Evolutionary conservation across 164 flowering plant species (phyloP).

Genomic region (Paratinospora sagittata): DNA sequence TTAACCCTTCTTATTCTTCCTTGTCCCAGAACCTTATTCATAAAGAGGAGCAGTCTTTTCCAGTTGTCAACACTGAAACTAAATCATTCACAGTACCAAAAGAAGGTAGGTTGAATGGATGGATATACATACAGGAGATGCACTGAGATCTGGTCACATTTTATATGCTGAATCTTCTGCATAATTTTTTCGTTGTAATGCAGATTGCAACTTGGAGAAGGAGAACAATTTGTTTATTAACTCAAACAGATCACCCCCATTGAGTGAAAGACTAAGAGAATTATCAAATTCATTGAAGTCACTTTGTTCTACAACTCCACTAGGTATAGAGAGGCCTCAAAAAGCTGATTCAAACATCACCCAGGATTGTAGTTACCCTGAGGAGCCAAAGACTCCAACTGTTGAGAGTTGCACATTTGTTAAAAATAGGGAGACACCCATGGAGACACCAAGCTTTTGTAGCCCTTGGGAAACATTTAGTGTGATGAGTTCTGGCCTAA

Average conservation of each 20-base stretch:
- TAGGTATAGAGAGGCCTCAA: background rate
- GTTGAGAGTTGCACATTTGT: background rate
- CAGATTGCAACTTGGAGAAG: background rate
- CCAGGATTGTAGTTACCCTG: background rate
- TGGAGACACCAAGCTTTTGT: background rate
- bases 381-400: conserved; percentile 10
- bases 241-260: background rate
- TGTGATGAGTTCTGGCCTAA: conserved; percentile 1
- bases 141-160: background rate
- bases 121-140: background rate
- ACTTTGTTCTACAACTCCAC: background rate
- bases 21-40: background rate
- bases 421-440: background rate
- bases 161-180: background rate
- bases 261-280: conserved; percentile 4
- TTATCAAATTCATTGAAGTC: conserved; percentile 5
- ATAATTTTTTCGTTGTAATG: background rate
- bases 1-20: background rate
- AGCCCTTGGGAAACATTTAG: background rate
- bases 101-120: background rate
- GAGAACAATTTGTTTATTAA: background rate
- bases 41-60: background rate
- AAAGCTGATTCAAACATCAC: background rate
- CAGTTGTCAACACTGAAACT: background rate
- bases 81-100: background rate